Evolutionary conservation across 192 early-diverging fungal species (phyloP).

Genomic region (Umbelopsis vinacea): DNA sequence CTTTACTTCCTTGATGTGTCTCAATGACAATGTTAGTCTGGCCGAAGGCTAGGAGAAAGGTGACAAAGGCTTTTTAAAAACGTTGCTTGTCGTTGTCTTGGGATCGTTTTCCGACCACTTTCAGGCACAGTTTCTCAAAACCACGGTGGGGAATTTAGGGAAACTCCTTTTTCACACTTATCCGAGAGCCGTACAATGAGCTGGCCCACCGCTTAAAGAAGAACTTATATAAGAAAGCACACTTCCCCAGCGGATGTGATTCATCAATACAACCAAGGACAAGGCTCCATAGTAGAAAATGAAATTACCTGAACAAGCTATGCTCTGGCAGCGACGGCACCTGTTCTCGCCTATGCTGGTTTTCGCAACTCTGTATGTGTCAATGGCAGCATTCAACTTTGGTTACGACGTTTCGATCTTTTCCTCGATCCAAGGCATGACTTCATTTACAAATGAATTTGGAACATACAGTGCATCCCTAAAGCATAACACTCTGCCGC

Average conservation of each 20-base stretch:
- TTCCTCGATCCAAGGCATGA: conserved; percentile 22
- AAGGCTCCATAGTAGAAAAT: not conserved
- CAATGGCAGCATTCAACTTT: conserved; percentile 24
- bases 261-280: not conserved
- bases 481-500: not conserved
- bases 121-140: too few relatives aligned
- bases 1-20: too few relatives aligned
- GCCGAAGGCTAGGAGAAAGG: too few relatives aligned
- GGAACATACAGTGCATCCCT: not conserved
- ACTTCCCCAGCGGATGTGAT: not conserved
- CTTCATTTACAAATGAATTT: conserved; percentile 7
- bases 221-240: not conserved
- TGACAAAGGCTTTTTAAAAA: too few relatives aligned
- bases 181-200: too few relatives aligned
- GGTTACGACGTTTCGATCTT: conserved; percentile 17
- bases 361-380: not conserved
- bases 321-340: conserved; percentile 9
- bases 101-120: too few relatives aligned
- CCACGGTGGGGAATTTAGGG: too few relatives aligned
- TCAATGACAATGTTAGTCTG: too few relatives aligned
- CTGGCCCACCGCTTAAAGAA: not conserved
- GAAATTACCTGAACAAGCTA: not conserved
- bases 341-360: conserved; percentile 18
- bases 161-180: too few relatives aligned
- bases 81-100: too few relatives aligned